Base-by-base conservation (phyloP, 345 rosid species). In the Eucalyptus fibrosa region DNA sequence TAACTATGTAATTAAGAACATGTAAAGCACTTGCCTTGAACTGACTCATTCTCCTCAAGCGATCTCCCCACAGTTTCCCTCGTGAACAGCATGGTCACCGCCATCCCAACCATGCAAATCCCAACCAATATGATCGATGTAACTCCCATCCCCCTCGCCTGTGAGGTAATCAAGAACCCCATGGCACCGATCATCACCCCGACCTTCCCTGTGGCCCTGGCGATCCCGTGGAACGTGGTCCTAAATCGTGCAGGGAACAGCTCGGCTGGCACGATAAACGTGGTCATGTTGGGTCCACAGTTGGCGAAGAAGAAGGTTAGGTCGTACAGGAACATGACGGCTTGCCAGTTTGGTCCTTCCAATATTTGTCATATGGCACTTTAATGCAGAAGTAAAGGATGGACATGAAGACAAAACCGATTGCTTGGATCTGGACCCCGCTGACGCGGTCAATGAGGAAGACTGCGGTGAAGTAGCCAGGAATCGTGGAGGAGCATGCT, bases 171-270 rank as follows among this genome's bases (percentile, higher is more conserved):
- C 59, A 91, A 82, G 60, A 97, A 92, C 50, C 93, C 96, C 5
- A 97, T 88, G 1, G 95, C 90, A 5, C 97, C 99, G 30, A 95
- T 90, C 47, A 6, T 50, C 16, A 97, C 99, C 9, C 98, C 99
- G 1, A 94, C 80, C 91, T 96, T 95, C 59, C 98, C 97, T 12
- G 86, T 18, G 1, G 99, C 97, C 59, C 95, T 98, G 1, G 98
- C 91, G 23, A 97, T 93, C 49, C 96, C 97, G 44, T 97, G 97
- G 89, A 98, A 97, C 4, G 97, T 97, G 4, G 96, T 91, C 89
- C 97, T 92, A 40, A 97, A 95, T 89, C 98, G 92, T 2, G 99
- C 95, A 3, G 99, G 99, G 59, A 97, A 97, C 23, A 95, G 95
- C 83, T 97, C 98, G 1, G 96, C 40, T 37, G 40, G 40, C 40